These are phyloP conservation scores for Termitomyces sp. DNA, from an alignment of 768 basidiomycete species.

Conservation along the genomic window DNA sequence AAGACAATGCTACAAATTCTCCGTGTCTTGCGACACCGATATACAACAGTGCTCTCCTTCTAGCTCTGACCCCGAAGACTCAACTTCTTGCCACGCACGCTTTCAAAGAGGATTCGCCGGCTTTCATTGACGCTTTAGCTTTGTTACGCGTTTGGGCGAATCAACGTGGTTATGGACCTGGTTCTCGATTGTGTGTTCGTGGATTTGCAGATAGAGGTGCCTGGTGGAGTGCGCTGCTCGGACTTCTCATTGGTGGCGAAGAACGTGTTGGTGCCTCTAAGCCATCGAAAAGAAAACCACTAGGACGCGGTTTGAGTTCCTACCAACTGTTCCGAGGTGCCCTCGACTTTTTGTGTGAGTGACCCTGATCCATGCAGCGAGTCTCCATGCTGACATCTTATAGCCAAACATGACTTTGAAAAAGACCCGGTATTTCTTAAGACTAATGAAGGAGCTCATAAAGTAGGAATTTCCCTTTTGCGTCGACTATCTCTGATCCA, in stretches of 20 bases:
- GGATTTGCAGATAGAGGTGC: conserved; percentile 67
- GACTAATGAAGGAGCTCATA: conserved; percentile 45
- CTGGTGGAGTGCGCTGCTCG: conserved; percentile 66
- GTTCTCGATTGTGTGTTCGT: conserved; percentile 47
- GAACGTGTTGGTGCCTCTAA: conserved; percentile 31
- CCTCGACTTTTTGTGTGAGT: conserved; percentile 76
- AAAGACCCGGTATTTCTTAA: conserved; percentile 56
- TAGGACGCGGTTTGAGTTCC: conserved; percentile 81
- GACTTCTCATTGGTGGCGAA: conserved; percentile 61
- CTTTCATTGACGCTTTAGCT: conserved; percentile 68
- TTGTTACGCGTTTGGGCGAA: conserved; percentile 88
- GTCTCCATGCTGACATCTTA: conserved; percentile 3
- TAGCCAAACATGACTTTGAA: conserved; percentile 69
- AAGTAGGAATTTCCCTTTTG: conserved; percentile 26
- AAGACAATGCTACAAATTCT: conserved; percentile 15
- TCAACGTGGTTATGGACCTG: conserved; percentile 72
- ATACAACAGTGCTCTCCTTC: conserved; percentile 75
- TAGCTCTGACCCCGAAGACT: conserved; percentile 37
- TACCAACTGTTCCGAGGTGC: conserved; percentile 88
- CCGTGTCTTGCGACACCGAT: conserved; percentile 55
- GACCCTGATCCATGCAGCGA: background rate
- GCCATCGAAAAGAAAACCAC: conserved; percentile 40
- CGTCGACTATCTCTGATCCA: background rate
- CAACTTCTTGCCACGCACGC: conserved; percentile 51
- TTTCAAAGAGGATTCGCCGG: conserved; percentile 47